phyloP scores from a whole-genome alignment of 148 eudicot species.

The Polygonum aviculare region DNA sequence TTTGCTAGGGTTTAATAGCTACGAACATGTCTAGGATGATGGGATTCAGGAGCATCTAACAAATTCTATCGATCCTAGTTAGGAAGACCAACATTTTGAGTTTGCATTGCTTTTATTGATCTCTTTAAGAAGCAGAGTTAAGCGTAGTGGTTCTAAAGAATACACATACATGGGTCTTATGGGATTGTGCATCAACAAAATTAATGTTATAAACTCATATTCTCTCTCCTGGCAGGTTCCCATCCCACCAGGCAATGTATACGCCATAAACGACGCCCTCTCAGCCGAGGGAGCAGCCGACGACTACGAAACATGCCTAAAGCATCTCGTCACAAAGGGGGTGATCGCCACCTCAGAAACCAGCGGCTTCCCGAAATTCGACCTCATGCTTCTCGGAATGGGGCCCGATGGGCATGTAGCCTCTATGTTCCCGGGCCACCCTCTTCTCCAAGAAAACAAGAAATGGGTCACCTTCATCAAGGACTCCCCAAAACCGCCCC shows the following conservation, averaged over 20 bases:
- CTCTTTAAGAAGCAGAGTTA: too few species aligned
- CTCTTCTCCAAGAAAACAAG: constrained; percentile 36
- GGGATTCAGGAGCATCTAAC: background rate
- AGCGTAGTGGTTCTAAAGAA: too few species aligned
- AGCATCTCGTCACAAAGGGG: constrained; percentile 32
- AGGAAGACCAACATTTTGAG: background rate
- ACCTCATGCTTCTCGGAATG: constrained; percentile 66
- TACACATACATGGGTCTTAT: background rate
- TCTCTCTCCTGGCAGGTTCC: constrained; percentile 32
- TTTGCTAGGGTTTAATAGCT: background rate
- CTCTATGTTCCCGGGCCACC: constrained; percentile 55
- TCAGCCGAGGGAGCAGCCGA: constrained; percentile 60
- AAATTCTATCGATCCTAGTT: too few species aligned
- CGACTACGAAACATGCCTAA: constrained; percentile 49
- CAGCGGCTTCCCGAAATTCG: constrained; percentile 53
- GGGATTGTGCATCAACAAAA: background rate
- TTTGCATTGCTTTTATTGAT: background rate
- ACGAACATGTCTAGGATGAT: background rate
- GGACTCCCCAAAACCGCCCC: constrained; percentile 69
- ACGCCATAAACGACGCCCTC: constrained; percentile 44
- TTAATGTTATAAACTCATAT: background rate
- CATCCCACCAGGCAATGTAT: constrained; percentile 37
- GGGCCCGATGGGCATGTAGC: constrained; percentile 83
- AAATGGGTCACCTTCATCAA: constrained; percentile 59
- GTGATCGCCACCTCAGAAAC: constrained; percentile 28